Base-by-base conservation (phyloP, 2,329 filamentous ascomycete genomes). In the Mycogone perniciosa region DNA sequence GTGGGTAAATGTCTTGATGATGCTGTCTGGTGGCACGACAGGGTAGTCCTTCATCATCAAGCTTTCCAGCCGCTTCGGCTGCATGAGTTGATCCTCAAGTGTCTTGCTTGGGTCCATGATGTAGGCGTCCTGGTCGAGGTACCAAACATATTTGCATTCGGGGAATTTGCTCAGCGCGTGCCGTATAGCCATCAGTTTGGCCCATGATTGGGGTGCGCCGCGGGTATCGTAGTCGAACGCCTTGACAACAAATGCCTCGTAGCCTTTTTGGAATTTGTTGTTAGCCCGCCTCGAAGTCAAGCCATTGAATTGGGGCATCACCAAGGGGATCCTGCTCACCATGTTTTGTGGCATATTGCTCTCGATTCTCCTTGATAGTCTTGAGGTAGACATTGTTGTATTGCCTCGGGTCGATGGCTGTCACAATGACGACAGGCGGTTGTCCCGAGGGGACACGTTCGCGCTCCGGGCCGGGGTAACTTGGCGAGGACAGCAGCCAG, bases 1-100 rank as follows among this genome's bases (percentile, higher is more conserved):
- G 63, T 95, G 85, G 11, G 80, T 74, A 65, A 95, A 96, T 0
- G 95, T 97, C 74, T 88, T 92, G 72, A 99, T 97, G 60, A 99
- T 91, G 71, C 89, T 95, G 70, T 96, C 89, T 0, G 95, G 93
- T 2, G 92, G 93, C 7, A 97, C 92, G 46, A 99, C 83, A 5
- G 93, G 82, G 48, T 84, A 78, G 67, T 96, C 88, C 65, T 84
- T 86, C 60, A 93, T 81, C 89, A 97, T 96, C 51, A 88, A 67
- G 26, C 75, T 76, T 62, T 95, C 86, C 44, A 99, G 76, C 50
- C 76, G 80, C 47, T 74, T 72, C 8, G 82, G 71, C 8, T 81
- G 74, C 67, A 95, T 81, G 37, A 99, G 70, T 60, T 89, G 80
- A 2, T 81, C 75, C 57, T 89, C 82, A 33, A 97, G 71, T 10